phyloP scores from a whole-genome alignment of 495 filamentous ascomycete species.

The Aspergillus nidulans region DNA sequence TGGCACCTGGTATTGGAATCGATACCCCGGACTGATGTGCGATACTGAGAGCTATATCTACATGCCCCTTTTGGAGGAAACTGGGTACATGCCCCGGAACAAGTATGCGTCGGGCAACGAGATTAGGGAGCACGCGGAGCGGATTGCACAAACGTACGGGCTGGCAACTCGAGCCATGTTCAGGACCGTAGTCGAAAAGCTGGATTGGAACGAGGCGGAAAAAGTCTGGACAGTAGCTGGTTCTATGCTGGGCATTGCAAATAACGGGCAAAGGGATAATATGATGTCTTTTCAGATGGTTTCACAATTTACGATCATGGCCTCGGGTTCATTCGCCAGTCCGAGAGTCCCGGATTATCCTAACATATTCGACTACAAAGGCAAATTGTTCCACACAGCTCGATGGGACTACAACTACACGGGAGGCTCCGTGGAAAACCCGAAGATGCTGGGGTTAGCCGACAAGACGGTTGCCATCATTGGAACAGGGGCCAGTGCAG shows the following conservation, averaged over 20 bases:
- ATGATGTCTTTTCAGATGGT: too few relatives aligned
- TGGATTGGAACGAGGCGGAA: constrained; percentile 11
- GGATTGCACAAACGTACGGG: constrained; percentile 32
- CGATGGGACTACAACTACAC: constrained; percentile 44
- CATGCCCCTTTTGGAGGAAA: constrained; percentile 58
- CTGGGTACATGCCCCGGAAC: constrained; percentile 48
- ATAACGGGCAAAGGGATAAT: too few relatives aligned
- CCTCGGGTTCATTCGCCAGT: constrained; percentile 4
- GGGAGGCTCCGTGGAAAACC: constrained; percentile 47
- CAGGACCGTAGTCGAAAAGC: not conserved
- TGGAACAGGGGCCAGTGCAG: constrained; percentile 44
- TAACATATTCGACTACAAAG: constrained; percentile 10
- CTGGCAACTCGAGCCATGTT: constrained; percentile 47
- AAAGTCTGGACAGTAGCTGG: not conserved
- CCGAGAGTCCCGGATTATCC: constrained; percentile 22
- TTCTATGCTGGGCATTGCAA: too few relatives aligned
- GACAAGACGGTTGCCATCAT: constrained; percentile 47
- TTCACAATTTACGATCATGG: constrained; percentile 6
- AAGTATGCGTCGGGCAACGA: constrained; percentile 24
- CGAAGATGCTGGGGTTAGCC: constrained; percentile 29
- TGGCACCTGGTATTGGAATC: constrained; percentile 49
- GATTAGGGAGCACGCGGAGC: constrained; percentile 22
- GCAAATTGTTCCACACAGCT: constrained; percentile 35
- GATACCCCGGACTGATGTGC: constrained; percentile 32
- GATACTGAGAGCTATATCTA: constrained; percentile 32